Evolutionary conservation across 208 protist genomes (phyloP).

Genomic region (Acanthamoeba divionensis): DNA sequence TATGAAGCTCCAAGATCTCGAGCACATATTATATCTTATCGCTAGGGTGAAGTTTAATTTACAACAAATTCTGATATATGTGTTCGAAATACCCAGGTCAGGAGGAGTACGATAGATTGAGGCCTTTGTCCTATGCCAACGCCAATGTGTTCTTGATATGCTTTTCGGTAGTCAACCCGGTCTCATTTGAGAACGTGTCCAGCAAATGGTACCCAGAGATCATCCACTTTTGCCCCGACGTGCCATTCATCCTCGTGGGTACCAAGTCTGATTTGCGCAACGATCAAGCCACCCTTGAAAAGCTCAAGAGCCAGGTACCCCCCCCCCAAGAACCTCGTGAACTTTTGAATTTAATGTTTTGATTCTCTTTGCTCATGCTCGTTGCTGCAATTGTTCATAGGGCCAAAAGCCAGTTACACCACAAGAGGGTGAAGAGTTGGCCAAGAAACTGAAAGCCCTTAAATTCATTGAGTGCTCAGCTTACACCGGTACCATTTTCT

Average conservation of each 20-base stretch:
- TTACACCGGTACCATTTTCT: constrained; percentile 80
- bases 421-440: constrained; percentile 74
- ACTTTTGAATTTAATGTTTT: constrained; percentile 84
- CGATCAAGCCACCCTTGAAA: constrained; percentile 66
- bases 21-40: too few species aligned
- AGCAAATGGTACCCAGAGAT: constrained; percentile 68
- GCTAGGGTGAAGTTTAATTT: too few species aligned
- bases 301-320: constrained; percentile 58
- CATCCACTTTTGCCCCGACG: constrained; percentile 60
- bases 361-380: constrained; percentile 88
- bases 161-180: constrained; percentile 79
- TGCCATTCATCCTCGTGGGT: constrained; percentile 74
- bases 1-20: too few species aligned
- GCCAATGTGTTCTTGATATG: constrained; percentile 85
- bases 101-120: constrained; percentile 78
- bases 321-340: constrained; percentile 41
- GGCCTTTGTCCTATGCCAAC: constrained; percentile 86
- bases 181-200: constrained; percentile 78
- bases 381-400: constrained; percentile 56
- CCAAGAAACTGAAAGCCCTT: constrained; percentile 80
- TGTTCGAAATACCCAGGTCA: constrained; percentile 32
- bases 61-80: too few species aligned
- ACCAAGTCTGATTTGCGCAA: constrained; percentile 76
- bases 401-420: constrained; percentile 72
- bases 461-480: constrained; percentile 91